Base-by-base conservation (phyloP, 2,329 filamentous ascomycete genomes). In the Claviceps fusiformis region DNA sequence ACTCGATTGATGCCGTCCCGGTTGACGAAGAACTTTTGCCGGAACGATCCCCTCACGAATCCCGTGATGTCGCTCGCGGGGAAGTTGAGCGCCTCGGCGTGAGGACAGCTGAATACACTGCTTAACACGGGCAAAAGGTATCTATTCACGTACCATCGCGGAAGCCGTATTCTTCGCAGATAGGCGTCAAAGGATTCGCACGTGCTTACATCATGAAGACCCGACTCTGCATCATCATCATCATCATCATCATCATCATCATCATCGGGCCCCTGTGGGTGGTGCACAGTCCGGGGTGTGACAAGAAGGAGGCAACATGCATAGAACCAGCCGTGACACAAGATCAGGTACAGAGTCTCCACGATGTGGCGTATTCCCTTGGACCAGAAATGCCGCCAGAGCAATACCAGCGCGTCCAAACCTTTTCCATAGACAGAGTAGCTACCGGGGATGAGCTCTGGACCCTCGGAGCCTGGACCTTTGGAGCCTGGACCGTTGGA, bases 341-440 rank as follows among this genome's bases (percentile, higher is more conserved):
- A 53, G 8, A 72, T 61, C 27, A 80, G 60, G 58, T 75, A 69
- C 7, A 72, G 43, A 0, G 73, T 65, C 58, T 80, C 74, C 4
- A 71, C 41, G 0, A 77, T 45, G 62, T 77, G 73, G 1, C 61
- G 48, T n/a, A 71, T 50, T 27, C 72, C 57, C 1, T 67, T 62
- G 2, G 67, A 65, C 55, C 55, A 56, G 5, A 62, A 67, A 0
- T 71, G 69, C 2, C 72, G 72, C 55, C 72, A 64, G 5, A 68
- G 66, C 5, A 76, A 72, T 0, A 72, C 72, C 17, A 74, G 61
- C 57, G 71, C 70, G 59, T 82, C 78, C 41, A 75, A 67, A 46
- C 80, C 79, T 3, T 77, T 81, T 0, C 78, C 71, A 59, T 82
- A 75, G 15, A 77, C 67, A 55, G 79, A 78, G 62, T 79, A 78